A percentile compares a stretch with the other conserved stretches of the same genome.
Conservation (phyloP, 192 early-diverging fungal genomes). For the Chytriomyces confervae region DNA sequence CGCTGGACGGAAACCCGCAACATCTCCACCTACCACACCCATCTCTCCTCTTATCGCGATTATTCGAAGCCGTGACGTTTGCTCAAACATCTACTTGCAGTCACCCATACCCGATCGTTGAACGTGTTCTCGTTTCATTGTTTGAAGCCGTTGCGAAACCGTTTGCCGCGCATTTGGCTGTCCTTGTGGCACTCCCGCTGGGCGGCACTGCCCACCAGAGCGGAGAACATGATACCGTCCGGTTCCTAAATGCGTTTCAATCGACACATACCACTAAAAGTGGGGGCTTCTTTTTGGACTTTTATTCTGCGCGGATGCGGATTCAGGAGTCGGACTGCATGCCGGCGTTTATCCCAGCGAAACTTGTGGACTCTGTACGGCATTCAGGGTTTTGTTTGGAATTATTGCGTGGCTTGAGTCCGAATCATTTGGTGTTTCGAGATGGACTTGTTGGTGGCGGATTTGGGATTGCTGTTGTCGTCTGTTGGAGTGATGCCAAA, state of each 20-base stretch:
- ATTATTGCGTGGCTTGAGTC: conserved; percentile 10
- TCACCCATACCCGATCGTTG: too few species aligned
- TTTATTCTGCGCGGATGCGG: background rate
- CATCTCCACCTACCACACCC: background rate
- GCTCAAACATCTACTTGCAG: too few species aligned
- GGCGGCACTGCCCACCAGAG: too few species aligned
- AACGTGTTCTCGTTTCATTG: too few species aligned
- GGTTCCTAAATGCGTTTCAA: too few species aligned
- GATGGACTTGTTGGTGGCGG: too few species aligned
- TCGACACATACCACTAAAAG: too few species aligned
- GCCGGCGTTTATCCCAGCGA: conserved; percentile 16
- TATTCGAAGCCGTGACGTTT: background rate
- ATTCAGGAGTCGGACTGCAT: background rate
- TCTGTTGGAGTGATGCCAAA: background rate
- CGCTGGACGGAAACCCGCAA: background rate
- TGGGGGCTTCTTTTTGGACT: background rate
- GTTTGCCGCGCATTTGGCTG: too few species aligned
- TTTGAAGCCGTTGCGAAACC: too few species aligned
- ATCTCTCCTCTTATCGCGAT: background rate
- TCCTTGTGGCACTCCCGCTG: too few species aligned
- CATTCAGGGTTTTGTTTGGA: conserved; percentile 23
- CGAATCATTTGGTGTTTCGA: conserved; percentile 10
- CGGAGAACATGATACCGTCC: too few species aligned
- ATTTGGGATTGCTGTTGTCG: background rate
- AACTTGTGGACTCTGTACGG: conserved; percentile 8